Evolutionary conservation across 176 grass and related monocot genomes (phyloP), one percentile per base, ranked within the genome.

Genomic region (Phyllostachys edulis): DNA sequence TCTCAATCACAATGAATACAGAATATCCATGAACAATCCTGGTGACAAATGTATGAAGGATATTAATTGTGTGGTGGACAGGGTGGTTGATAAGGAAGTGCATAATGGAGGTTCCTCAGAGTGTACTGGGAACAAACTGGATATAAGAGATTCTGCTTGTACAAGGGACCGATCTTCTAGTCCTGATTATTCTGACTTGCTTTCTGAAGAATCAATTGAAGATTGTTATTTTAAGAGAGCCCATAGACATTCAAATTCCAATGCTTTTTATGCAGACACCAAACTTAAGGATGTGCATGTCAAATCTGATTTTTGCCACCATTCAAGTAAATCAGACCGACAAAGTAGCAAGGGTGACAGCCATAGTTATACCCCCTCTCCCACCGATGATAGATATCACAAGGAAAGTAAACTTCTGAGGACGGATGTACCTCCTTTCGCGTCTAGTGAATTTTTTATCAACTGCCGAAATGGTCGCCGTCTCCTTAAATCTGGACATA

Each of bases 171-270:
- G 47, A 63, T 80, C 57, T 74, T 78, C 59, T 56, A 83, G 70
- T 69, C 68, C 73, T 80, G 71, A 77, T 76, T 80, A 88, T 86
- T 79, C 83, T 71, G 88, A 83, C 83, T 64, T 38, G 32, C 65
- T 66, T 92, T 92, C 89, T 87, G 79, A 71, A 88, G 85, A 82
- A 89, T 97, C 83, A 34, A 59, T 77, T 26, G 79, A 90, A 70
- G 76, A 85, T 60, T 24, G 42, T 36, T 79, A 59, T 88, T 92
- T 88, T 69, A 90, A 94, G 80, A 86, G 82, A 84, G 76, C 34
- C n/a, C 60, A 55, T 67, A 34, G 70, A 47, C 70, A 87, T 26
- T 41, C 76, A 54, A 88, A 83, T 72, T 76, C 83, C 63, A 82
- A 9, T 65, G 50, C 66, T 74, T 78, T 67, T 20, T 62, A 40